These are phyloP conservation scores for Raddia guianensis DNA, from an alignment of 176 grass and related monocot genomes.

Conservation along the genomic window DNA sequence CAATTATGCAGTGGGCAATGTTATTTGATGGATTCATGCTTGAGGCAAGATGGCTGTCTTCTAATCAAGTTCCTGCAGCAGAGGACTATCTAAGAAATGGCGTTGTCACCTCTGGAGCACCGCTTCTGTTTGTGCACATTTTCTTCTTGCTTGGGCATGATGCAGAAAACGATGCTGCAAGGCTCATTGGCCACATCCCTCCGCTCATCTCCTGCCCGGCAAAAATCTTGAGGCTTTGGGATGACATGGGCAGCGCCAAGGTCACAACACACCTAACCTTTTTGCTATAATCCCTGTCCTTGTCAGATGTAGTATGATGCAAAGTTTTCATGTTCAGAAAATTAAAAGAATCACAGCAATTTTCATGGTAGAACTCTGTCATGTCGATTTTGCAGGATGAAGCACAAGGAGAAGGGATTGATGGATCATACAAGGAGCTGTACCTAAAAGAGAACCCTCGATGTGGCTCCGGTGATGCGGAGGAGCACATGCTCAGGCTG, in stretches of 20 bases:
- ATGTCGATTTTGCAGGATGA: slow-evolving; percentile 53
- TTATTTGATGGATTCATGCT: slow-evolving; percentile 69
- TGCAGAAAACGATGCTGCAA: background rate
- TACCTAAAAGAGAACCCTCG: slow-evolving; percentile 64
- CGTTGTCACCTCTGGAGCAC: slow-evolving; percentile 43
- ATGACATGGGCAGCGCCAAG: slow-evolving; percentile 74
- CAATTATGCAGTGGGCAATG: slow-evolving; percentile 46
- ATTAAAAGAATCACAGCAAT: background rate
- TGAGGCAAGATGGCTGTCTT: slow-evolving; percentile 61
- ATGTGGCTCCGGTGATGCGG: background rate
- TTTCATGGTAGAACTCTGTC: background rate
- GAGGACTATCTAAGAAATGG: slow-evolving; percentile 65
- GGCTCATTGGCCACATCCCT: slow-evolving; percentile 8
- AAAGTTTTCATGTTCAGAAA: background rate
- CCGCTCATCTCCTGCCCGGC: slow-evolving; percentile 41
- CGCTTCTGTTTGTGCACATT: background rate
- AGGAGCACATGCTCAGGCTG: slow-evolving; percentile 43
- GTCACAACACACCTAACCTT: background rate
- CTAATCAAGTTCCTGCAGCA: slow-evolving; percentile 13
- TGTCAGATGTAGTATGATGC: background rate
- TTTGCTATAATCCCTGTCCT: too few relatives aligned
- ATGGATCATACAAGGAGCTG: slow-evolving; percentile 62
- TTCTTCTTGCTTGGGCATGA: slow-evolving; percentile 52
- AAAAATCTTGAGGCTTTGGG: slow-evolving; percentile 66
- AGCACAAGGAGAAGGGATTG: slow-evolving; percentile 48